These are phyloP conservation scores for Ascochyta pisi DNA, from an alignment of 2,329 filamentous ascomycete genomes.

Conservation along the genomic window DNA sequence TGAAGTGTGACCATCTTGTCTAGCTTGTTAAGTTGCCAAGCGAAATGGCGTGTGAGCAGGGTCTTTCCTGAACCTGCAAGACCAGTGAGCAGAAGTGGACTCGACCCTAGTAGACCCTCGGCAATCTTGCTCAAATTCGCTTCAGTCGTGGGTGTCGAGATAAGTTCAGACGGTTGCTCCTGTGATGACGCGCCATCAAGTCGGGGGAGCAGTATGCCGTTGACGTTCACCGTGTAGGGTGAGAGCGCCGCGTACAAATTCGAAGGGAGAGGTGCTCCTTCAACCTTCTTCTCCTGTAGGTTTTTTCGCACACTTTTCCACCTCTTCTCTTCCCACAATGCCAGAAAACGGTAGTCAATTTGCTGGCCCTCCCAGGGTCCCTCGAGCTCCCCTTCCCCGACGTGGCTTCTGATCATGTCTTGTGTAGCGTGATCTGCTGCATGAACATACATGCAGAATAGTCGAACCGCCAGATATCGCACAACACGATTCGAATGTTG, in stretches of 20 bases:
- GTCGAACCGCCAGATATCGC: slow-evolving; percentile 80
- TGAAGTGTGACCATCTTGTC: slow-evolving; percentile 90
- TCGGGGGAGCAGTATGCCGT: slow-evolving; percentile 49
- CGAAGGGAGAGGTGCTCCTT: background rate
- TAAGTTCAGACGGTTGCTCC: slow-evolving; percentile 35
- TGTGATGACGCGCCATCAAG: slow-evolving; percentile 39
- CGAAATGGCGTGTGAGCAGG: slow-evolving; percentile 80
- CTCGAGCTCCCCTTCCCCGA: slow-evolving; percentile 68
- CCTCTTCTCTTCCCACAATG: slow-evolving; percentile 68
- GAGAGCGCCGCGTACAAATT: slow-evolving; percentile 34
- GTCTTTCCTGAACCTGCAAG: slow-evolving; percentile 91
- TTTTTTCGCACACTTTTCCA: slow-evolving; percentile 43
- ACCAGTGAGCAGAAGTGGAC: slow-evolving; percentile 82
- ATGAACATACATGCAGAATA: slow-evolving; percentile 79
- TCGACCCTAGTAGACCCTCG: slow-evolving; percentile 67
- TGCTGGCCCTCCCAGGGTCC: slow-evolving; percentile 76
- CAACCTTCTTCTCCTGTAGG: slow-evolving; percentile 11
- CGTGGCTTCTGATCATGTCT: slow-evolving; percentile 70
- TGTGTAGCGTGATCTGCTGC: slow-evolving; percentile 82
- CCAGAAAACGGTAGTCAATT: slow-evolving; percentile 80
- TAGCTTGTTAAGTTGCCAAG: slow-evolving; percentile 78
- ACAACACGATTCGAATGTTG: slow-evolving; percentile 64
- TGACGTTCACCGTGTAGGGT: slow-evolving; percentile 42
- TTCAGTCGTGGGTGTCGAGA: slow-evolving; percentile 76
- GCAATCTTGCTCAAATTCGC: slow-evolving; percentile 76